A percentile compares a stretch with the other conserved stretches of the same genome.
Evolutionary conservation across 495 filamentous ascomycete genomes (phyloP).

Genomic region (Rhizodiscina lignyota): DNA sequence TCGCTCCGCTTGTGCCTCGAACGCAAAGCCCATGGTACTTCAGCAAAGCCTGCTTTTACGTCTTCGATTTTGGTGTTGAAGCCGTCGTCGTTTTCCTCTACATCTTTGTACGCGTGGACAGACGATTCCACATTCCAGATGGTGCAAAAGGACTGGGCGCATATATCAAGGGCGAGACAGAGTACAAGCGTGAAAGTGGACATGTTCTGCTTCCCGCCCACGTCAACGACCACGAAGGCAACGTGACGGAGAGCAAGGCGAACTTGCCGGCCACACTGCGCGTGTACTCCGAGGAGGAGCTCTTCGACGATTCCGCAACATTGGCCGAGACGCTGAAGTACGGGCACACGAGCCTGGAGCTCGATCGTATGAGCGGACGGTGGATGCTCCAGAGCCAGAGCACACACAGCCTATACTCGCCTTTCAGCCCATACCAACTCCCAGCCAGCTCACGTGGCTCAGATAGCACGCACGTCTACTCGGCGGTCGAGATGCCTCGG

Average conservation of each 20-base stretch:
- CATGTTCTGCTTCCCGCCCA: not conserved
- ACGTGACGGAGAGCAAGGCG: not conserved
- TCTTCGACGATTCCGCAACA: not conserved
- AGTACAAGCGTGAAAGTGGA: not conserved
- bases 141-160: not conserved
- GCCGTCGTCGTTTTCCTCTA: slow-evolving; percentile 48
- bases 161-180: not conserved
- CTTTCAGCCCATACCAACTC: too few species aligned
- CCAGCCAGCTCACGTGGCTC: too few species aligned
- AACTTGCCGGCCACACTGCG: not conserved
- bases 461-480: too few species aligned
- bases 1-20: slow-evolving; percentile 5
- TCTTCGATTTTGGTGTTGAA: slow-evolving; percentile 64
- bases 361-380: not conserved
- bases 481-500: too few species aligned
- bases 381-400: not conserved
- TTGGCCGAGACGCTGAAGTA: not conserved
- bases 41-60: slow-evolving; percentile 35
- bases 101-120: slow-evolving; percentile 49
- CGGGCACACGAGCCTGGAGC: not conserved
- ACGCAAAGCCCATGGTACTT: slow-evolving; percentile 16
- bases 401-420: too few species aligned
- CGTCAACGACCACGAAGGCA: not conserved
- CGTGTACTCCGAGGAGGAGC: not conserved
- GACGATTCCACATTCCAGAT: slow-evolving; percentile 51